Percentiles rank a stretch among this genome's conserved stretches.
These are phyloP conservation scores for Ampelomyces quisqualis DNA, from an alignment of 2,329 filamentous ascomycete species.

Conservation along the genomic window DNA sequence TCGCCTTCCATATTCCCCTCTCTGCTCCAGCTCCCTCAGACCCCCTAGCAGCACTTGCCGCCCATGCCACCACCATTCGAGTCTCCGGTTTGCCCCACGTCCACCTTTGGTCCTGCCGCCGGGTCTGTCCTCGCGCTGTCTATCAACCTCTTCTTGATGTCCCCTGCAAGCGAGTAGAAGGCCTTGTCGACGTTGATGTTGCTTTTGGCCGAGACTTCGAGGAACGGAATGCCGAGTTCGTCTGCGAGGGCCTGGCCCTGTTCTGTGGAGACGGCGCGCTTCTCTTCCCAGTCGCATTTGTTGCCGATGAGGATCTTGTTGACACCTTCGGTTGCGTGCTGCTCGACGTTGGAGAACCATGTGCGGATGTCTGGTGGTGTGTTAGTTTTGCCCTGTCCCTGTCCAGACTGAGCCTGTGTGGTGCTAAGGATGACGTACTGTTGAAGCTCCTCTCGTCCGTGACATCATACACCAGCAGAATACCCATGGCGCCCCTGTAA, in stretches of 20 bases:
- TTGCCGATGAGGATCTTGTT: slow-evolving; percentile 99
- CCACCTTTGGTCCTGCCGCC: slow-evolving; percentile 30
- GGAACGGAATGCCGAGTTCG: slow-evolving; percentile 95
- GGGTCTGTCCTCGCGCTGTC: slow-evolving; percentile 78
- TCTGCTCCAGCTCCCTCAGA: background rate
- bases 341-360: slow-evolving; percentile 99
- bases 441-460: slow-evolving; percentile 95
- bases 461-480: slow-evolving; percentile 95
- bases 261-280: slow-evolving; percentile 89
- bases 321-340: slow-evolving; percentile 96
- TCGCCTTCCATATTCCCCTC: background rate
- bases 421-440: slow-evolving; percentile 61
- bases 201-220: slow-evolving; percentile 97
- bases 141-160: slow-evolving; percentile 98
- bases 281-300: slow-evolving; percentile 99
- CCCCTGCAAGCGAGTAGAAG: slow-evolving; percentile 89
- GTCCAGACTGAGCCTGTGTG: background rate
- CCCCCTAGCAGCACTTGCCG: slow-evolving; percentile 43
- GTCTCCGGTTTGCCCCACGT: slow-evolving; percentile 34
- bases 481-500: slow-evolving; percentile 98
- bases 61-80: slow-evolving; percentile 33
- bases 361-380: slow-evolving; percentile 80
- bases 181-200: slow-evolving; percentile 99
- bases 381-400: slow-evolving; percentile 15
- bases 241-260: slow-evolving; percentile 90